Evolutionary conservation across 352 stramenopile species (phyloP).

Genomic region (Pythium apleroticum): DNA sequence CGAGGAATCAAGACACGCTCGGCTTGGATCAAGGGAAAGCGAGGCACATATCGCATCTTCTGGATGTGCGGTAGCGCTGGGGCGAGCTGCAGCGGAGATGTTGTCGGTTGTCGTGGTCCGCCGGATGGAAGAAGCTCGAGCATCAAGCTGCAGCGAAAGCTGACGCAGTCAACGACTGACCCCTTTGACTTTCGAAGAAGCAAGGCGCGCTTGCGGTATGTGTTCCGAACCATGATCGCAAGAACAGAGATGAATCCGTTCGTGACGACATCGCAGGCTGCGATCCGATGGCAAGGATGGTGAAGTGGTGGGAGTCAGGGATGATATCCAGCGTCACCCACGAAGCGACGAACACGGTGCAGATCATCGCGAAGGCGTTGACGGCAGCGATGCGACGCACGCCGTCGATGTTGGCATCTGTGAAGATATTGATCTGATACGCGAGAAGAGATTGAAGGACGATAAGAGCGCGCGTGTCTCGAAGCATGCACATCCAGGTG

Average conservation of each 20-base stretch:
- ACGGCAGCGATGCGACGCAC: conserved; percentile 15
- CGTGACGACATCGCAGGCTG: conserved; percentile 14
- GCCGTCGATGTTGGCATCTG: conserved; percentile 22
- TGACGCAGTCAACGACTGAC: conserved; percentile 23
- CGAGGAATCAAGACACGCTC: neutral
- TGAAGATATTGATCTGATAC: conserved; percentile 24
- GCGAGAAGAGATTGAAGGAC: conserved; percentile 11
- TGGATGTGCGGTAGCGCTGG: conserved; percentile 11
- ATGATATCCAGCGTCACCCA: neutral
- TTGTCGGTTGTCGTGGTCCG: neutral
- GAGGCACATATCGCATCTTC: conserved; percentile 14
- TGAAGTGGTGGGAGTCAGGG: conserved; percentile 11
- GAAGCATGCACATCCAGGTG: conserved; percentile 9
- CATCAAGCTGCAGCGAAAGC: conserved; percentile 18
- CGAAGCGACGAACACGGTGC: neutral
- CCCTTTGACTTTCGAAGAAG: conserved; percentile 15
- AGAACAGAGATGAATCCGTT: conserved; percentile 21
- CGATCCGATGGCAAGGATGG: neutral
- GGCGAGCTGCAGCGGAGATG: neutral
- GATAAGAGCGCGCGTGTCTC: conserved; percentile 12
- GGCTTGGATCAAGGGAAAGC: conserved; percentile 10
- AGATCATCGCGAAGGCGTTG: conserved; percentile 12
- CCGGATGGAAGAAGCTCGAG: neutral
- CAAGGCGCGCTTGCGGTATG: conserved; percentile 12
- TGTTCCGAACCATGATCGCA: conserved; percentile 23